Percentiles rank a stretch among this genome's conserved stretches.
Conservation (phyloP, 306 rosid genomes). For the Rosa chinensis region DNA sequence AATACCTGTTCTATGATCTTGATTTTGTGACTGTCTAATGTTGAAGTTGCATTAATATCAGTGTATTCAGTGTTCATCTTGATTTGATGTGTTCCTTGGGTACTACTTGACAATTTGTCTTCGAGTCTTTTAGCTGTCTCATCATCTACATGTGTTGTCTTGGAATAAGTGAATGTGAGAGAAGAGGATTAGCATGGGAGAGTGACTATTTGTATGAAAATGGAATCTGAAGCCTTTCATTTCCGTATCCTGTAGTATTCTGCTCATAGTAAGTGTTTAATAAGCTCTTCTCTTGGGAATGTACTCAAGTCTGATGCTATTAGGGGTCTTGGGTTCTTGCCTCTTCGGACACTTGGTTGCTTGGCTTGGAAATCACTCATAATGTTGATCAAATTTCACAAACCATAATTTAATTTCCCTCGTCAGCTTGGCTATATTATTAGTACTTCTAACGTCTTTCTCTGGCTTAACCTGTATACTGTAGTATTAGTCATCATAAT, state of each 20-base stretch:
- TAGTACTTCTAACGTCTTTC: background rate
- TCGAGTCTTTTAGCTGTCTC: constrained; percentile 6
- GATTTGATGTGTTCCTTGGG: background rate
- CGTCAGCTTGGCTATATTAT: background rate
- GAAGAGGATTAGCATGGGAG: background rate
- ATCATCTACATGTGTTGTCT: background rate
- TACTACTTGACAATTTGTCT: background rate
- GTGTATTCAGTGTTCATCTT: constrained; percentile 8
- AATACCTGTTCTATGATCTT: constrained; percentile 15
- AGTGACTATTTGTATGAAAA: background rate
- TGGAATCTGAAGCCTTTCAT: constrained; percentile 5
- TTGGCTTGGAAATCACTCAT: background rate
- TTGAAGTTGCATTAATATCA: constrained; percentile 5
- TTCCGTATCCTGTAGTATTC: background rate
- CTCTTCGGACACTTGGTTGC: background rate
- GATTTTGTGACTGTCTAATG: constrained; percentile 5
- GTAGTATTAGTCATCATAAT: background rate
- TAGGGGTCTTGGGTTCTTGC: background rate
- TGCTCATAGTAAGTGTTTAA: background rate
- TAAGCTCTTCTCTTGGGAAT: background rate
- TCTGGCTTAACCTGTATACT: background rate
- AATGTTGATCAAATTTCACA: background rate
- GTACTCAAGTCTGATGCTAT: background rate
- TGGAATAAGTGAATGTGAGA: background rate
- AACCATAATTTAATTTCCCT: background rate